Base-by-base conservation (phyloP, 352 stramenopile genomes). In the Globisporangium canariense region DNA sequence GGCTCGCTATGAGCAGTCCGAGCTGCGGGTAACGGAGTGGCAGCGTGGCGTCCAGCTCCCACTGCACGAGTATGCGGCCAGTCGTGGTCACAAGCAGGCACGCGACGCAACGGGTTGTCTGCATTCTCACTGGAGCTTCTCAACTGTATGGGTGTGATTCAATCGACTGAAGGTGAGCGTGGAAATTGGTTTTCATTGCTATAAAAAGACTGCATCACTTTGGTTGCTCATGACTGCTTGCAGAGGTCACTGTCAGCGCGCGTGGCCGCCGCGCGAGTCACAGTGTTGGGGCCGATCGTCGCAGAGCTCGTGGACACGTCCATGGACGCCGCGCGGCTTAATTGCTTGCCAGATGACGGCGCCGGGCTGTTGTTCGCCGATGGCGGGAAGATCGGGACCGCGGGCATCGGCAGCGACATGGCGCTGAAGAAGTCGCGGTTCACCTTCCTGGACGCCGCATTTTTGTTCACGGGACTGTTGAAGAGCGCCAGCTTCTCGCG, bases 51-150 rank as follows among this genome's bases (percentile, higher is more conserved):
- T 81, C 75, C 3, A 70, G 64, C 45, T 88, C 77, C 58, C 66
- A 84, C 38, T 83, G 71, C 45, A 90, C 25, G 18, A 90, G 64
- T 11, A 78, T 63, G 9, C 63, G 70, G 7, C 81, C 78, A 7
- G 76, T 78, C 10, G 75, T 77, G 25, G 81, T 90, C 30, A 82
- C 66, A 9, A 86, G 54, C n/a, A 90, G 57, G 46, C 78, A 88
- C 41, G 71, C 77, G 16, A 73, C 65, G 47, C 65, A 65, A 20
- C 13, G n/a, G 16, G 58, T 63, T 28, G 18, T 14, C 2, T 22
- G 28, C 62, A 68, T 49, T 22, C 16, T 22, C 4, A 49, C 43
- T 49, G 43, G 16, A 22, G 18, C 14, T 49, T 4, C 43, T 20
- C 43, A 49, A 11, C 9, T 11, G 34, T 13, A 40, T 41, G 36